Evolutionary conservation across 106 monocot genomes (phyloP), one percentile per base, ranked within the genome.

Genomic region (Hemerocallis citrina): DNA sequence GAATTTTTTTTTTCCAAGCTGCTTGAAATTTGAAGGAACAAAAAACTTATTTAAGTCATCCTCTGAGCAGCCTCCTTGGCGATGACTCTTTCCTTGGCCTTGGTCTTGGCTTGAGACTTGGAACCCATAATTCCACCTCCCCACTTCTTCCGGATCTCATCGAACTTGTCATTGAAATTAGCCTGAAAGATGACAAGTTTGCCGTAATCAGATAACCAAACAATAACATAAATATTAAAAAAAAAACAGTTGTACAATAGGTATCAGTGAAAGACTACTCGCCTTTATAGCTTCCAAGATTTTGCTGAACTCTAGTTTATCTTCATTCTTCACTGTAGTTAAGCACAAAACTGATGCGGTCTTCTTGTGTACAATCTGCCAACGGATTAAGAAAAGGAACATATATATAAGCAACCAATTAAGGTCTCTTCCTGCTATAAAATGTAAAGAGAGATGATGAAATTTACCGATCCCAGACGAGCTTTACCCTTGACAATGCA

Each of bases 51-150:
- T 71, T 93, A 93, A 51, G n/a, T 85, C 93, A 93, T 81, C 55
- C 93, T 79, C 69, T 93, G 93, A 7, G 85, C 81, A 42, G 84
- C 88, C 71, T 93, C 93, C 74, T 93, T 93, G 4, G 88, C 88
- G 1, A 93, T 40, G 25, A 93, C 23, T 69, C 51, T 88, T 63
- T 88, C 84, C 44, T 57, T 76, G 9, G 77, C 93, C 81, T 82
- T 93, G 29, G 81, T 74, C 54, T 88, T 93, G 10, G 93, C 93
- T 65, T 79, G 88, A 13, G 93, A 93, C 27, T 93, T 93, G 16
- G 93, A 82, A 6, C 88, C 88, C 93, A 93, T 93, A 8, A 93
- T 77, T 3, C 93, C 93, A 9, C 93, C 93, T 22, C 92, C 92
- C 92, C 92, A 92, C 58, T 92, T 92, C 84, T 81, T 92, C 21